Evolutionary conservation across 1,284 basidiomycete species (phyloP).

Genomic region (Mycosarcoma mackinlayi): DNA sequence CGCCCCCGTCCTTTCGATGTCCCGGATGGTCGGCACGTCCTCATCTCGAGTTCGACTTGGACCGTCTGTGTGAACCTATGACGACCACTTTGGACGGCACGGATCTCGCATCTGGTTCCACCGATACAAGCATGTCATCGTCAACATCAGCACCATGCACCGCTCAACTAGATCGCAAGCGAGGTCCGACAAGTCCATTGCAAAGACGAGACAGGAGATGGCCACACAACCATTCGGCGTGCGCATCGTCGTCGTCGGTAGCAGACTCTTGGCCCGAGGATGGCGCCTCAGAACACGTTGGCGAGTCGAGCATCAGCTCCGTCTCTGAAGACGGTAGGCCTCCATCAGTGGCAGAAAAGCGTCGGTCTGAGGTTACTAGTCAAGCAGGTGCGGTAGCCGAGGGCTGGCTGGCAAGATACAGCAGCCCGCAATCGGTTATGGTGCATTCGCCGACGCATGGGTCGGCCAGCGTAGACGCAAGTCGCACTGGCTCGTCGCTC

Average conservation of each 20-base stretch:
- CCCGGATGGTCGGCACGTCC: constrained; percentile 48
- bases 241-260: constrained; percentile 23
- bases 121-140: constrained; percentile 12
- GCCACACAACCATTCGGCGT: constrained; percentile 5
- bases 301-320: constrained; percentile 38
- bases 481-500: constrained; percentile 33
- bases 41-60: constrained; percentile 40
- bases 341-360: constrained; percentile 22
- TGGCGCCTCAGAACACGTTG: constrained; percentile 24
- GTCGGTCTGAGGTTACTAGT: constrained; percentile 1
- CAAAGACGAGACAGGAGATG: constrained; percentile 10
- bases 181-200: constrained; percentile 12
- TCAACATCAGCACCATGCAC: background rate
- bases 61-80: constrained; percentile 5
- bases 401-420: constrained; percentile 21
- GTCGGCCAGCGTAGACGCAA: constrained; percentile 9
- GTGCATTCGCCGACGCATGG: background rate
- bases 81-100: too few relatives aligned
- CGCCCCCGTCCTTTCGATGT: constrained; percentile 36
- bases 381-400: background rate
- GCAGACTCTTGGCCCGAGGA: constrained; percentile 40
- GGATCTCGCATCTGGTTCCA: background rate
- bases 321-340: constrained; percentile 32
- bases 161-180: constrained; percentile 1
- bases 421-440: constrained; percentile 3